A percentile compares a stretch with the other conserved stretches of the same genome.
Evolutionary conservation across 257 asterid genomes (phyloP).

Genomic region (Nicotiana knightiana): DNA sequence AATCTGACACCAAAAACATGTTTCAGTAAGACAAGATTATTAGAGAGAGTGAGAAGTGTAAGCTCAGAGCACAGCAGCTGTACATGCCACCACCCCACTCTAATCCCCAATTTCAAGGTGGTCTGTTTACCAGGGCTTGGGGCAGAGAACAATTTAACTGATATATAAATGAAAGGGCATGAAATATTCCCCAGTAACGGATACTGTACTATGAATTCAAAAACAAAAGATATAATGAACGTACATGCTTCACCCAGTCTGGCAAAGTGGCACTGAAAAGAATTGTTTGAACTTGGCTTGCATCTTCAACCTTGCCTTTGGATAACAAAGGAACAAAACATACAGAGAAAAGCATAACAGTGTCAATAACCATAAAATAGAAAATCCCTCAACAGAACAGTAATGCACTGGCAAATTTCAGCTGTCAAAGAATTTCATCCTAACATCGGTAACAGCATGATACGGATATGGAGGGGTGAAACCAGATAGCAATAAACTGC

Average conservation of each 20-base stretch:
- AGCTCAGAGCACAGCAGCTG: not conserved
- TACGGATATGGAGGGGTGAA: not conserved
- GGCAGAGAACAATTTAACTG: not conserved
- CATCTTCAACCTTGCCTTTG: constrained; percentile 79
- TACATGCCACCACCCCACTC: not conserved
- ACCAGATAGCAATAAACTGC: not conserved
- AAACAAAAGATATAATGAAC: not conserved
- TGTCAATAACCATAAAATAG: not conserved
- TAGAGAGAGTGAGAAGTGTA: not conserved
- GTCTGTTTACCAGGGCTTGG: not conserved
- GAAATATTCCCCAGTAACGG: not conserved
- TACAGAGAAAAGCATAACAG: not conserved
- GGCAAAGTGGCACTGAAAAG: constrained; percentile 98
- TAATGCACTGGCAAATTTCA: not conserved
- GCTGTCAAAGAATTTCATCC: not conserved
- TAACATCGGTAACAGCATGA: not conserved
- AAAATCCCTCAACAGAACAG: not conserved
- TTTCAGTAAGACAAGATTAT: constrained; percentile 6
- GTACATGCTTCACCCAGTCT: constrained; percentile 74
- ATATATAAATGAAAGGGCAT: not conserved
- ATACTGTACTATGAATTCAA: not conserved
- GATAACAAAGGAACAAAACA: not conserved
- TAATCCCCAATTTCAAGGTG: not conserved
- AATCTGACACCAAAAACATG: constrained; percentile 40
- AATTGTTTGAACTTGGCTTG: constrained; percentile 83